A percentile compares a stretch with the other conserved stretches of the same genome.
Evolutionary conservation across 805 yeast genomes (phyloP).

Genomic region (Scheffersomyces amazonensis): DNA sequence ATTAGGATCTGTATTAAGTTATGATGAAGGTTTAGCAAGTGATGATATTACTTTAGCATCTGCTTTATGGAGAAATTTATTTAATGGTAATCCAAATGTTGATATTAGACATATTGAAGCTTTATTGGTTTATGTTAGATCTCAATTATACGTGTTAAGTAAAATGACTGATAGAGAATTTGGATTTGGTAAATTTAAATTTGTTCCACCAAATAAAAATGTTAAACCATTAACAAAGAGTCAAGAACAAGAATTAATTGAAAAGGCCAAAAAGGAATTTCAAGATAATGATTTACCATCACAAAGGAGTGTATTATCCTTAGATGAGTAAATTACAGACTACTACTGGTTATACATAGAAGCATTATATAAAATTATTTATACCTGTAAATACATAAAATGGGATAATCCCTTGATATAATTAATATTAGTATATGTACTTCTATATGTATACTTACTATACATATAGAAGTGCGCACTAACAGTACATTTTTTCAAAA

Average conservation of each 20-base stretch:
- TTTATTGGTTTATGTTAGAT: constrained; percentile 83
- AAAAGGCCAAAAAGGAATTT: constrained; percentile 50
- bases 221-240: constrained; percentile 68
- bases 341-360: too few species aligned
- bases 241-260: constrained; percentile 56
- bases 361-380: too few species aligned
- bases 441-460: too few species aligned
- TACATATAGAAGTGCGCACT: too few species aligned
- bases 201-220: constrained; percentile 77
- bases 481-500: too few species aligned
- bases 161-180: constrained; percentile 88
- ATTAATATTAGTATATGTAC: too few species aligned
- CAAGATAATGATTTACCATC: constrained; percentile 59
- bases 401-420: too few species aligned
- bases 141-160: constrained; percentile 83
- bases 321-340: constrained; percentile 38
- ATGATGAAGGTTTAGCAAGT: constrained; percentile 86
- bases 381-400: too few species aligned
- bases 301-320: constrained; percentile 43
- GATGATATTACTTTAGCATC: constrained; percentile 76
- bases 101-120: constrained; percentile 86
- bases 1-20: constrained; percentile 83
- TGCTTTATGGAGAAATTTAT: constrained; percentile 87
- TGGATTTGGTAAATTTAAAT: constrained; percentile 84
- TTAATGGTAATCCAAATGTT: constrained; percentile 77